These are phyloP conservation scores for Piper betle DNA, from an alignment of 164 flowering plant species.

Conservation along the genomic window DNA sequence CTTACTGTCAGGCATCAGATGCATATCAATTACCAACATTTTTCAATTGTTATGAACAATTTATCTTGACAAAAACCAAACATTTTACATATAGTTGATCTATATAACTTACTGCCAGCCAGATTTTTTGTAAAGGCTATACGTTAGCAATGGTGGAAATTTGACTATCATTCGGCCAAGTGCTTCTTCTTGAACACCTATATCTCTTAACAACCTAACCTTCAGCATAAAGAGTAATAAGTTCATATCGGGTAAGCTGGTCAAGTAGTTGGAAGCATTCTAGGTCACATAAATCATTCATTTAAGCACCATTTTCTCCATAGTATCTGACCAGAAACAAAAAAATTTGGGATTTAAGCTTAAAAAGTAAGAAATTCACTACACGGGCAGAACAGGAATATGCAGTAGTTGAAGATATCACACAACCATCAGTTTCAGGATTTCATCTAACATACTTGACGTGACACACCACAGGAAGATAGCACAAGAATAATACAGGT, in stretches of 20 bases:
- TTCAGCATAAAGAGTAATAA: conserved; percentile 16
- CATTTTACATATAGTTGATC: not conserved
- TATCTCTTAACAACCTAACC: conserved; percentile 82
- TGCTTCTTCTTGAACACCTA: conserved; percentile 72
- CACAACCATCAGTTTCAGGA: no score
- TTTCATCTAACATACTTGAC: no score
- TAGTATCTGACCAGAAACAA: not conserved
- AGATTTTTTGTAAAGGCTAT: conserved; percentile 88
- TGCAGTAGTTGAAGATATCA: no score
- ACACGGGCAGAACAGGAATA: no score
- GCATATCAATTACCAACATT: not conserved
- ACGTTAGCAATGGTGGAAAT: conserved; percentile 76
- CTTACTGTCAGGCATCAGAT: no score
- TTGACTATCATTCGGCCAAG: conserved; percentile 66
- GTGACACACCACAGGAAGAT: not conserved
- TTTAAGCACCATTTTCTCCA: not conserved
- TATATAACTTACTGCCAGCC: conserved; percentile 64
- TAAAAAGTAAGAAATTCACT: no score
- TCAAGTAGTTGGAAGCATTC: not conserved
- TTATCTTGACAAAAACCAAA: not conserved
- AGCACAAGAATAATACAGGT: not conserved
- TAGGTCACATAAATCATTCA: not conserved
- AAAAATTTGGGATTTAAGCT: not conserved
- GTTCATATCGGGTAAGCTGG: not conserved
- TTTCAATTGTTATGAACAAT: not conserved